Conservation (phyloP, 306 rosid genomes). For the Alnus glutinosa region DNA sequence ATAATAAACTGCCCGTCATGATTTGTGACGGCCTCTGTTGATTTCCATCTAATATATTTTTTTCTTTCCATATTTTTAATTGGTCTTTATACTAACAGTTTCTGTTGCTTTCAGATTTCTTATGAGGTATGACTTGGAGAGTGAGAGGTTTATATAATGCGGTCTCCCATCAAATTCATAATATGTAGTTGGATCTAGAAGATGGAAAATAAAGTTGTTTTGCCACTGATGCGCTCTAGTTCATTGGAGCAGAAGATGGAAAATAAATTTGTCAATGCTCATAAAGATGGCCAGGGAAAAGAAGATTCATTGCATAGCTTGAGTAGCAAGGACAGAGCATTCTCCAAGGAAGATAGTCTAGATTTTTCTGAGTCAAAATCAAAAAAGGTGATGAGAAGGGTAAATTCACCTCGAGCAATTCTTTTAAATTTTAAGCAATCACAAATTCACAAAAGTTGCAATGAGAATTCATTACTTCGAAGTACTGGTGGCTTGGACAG, state of each 20-base stretch:
- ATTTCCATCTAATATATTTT: slow-evolving; percentile 14
- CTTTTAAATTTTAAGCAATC: slow-evolving; percentile 55
- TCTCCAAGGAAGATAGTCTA: slow-evolving; percentile 45
- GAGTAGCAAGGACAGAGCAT: slow-evolving; percentile 42
- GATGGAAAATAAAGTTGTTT: slow-evolving; percentile 32
- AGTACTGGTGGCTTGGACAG: slow-evolving; percentile 47
- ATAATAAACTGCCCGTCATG: slow-evolving; percentile 4
- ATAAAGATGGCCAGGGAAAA: slow-evolving; percentile 35
- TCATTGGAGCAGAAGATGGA: slow-evolving; percentile 58
- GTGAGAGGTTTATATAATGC: background rate
- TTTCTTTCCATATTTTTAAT: slow-evolving; percentile 5
- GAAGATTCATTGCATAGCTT: slow-evolving; percentile 40
- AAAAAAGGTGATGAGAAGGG: slow-evolving; percentile 57
- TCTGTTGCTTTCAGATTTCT: slow-evolving; percentile 27
- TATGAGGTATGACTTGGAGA: slow-evolving; percentile 16
- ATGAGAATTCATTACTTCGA: slow-evolving; percentile 48
- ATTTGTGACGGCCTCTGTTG: background rate
- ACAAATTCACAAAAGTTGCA: slow-evolving; percentile 47
- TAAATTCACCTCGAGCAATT: slow-evolving; percentile 47
- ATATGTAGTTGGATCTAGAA: slow-evolving; percentile 27
- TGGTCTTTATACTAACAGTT: slow-evolving; percentile 8
- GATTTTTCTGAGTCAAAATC: slow-evolving; percentile 42
- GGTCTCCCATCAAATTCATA: slow-evolving; percentile 2
- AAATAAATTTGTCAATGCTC: slow-evolving; percentile 39
- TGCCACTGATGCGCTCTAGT: slow-evolving; percentile 30